These are phyloP conservation scores for Microdochium paspali DNA, from an alignment of 2,329 filamentous ascomycete genomes.

Conservation along the genomic window DNA sequence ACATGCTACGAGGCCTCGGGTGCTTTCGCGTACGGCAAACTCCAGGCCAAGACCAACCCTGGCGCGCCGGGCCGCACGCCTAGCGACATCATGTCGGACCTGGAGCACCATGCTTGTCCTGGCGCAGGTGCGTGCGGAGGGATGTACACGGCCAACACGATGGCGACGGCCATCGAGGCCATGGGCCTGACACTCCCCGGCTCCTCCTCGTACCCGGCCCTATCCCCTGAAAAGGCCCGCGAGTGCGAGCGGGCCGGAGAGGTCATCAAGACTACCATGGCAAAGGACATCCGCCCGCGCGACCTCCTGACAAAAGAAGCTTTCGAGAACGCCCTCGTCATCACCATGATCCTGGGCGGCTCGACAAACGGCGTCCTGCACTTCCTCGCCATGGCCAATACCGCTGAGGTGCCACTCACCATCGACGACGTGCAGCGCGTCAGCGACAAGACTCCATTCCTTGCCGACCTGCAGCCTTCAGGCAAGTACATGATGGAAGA, in stretches of 20 bases:
- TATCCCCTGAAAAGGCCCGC: conserved; percentile 72
- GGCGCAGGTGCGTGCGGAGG: conserved; percentile 67
- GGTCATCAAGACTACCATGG: conserved; percentile 71
- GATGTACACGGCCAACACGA: conserved; percentile 94
- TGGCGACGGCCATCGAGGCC: conserved; percentile 84
- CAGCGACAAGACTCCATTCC: conserved; percentile 73
- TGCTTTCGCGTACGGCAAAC: conserved; percentile 67
- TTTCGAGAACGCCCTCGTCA: conserved; percentile 81
- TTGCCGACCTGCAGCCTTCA: conserved; percentile 76
- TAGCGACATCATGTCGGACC: conserved; percentile 74
- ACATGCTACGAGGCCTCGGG: conserved; percentile 85
- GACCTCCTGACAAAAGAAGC: conserved; percentile 71
- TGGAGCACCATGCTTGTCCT: conserved; percentile 71
- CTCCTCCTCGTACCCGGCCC: conserved; percentile 74
- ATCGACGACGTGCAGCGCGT: conserved; percentile 78
- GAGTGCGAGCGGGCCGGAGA: conserved; percentile 77
- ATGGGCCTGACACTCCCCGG: conserved; percentile 78
- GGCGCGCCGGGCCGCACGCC: conserved; percentile 56
- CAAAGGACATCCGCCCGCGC: conserved; percentile 70
- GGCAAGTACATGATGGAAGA: conserved; percentile 79
- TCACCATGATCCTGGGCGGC: conserved; percentile 88
- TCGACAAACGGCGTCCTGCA: conserved; percentile 85
- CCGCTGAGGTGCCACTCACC: conserved; percentile 66
- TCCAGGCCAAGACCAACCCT: conserved; percentile 58
- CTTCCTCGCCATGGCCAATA: conserved; percentile 82